Evolutionary conservation across 345 rosid genomes (phyloP).

Genomic region (Litchi chinensis): DNA sequence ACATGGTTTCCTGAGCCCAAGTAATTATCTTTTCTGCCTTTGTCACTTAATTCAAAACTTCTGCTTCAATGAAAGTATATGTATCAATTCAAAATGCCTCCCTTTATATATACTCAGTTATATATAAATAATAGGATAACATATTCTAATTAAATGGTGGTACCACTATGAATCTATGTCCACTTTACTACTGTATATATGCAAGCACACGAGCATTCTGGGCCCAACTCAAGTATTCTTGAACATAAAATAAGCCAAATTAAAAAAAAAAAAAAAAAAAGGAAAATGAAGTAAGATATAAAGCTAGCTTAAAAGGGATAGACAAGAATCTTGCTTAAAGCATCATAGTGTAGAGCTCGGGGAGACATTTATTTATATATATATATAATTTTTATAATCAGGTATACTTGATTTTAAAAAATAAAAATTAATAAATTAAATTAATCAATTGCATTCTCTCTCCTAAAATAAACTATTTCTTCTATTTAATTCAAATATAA

Average conservation of each 20-base stretch:
- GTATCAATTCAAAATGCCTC: neutral
- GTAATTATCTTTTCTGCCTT: neutral
- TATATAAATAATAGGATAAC: neutral
- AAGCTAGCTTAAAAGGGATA: neutral
- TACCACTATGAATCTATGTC: neutral
- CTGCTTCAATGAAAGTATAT: neutral
- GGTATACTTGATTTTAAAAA: too few species aligned
- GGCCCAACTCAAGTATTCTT: neutral
- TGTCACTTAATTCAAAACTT: neutral
- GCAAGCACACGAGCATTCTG: too few species aligned
- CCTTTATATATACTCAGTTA: too few species aligned
- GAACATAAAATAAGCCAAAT: neutral
- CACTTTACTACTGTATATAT: neutral
- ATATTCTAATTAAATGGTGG: neutral
- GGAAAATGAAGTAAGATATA: neutral
- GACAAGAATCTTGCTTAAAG: constrained; percentile 17
- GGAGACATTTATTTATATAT: constrained; percentile 1
- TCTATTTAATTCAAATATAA: too few species aligned
- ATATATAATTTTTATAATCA: too few species aligned
- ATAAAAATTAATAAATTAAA: too few species aligned
- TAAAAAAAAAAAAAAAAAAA: neutral
- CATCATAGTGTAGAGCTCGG: neutral
- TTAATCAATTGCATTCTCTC: too few species aligned
- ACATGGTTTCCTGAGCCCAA: too few species aligned
- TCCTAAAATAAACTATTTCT: too few species aligned